Evolutionary conservation across 2,329 filamentous ascomycete species (phyloP).

Genomic region (Xylaria sp.): DNA sequence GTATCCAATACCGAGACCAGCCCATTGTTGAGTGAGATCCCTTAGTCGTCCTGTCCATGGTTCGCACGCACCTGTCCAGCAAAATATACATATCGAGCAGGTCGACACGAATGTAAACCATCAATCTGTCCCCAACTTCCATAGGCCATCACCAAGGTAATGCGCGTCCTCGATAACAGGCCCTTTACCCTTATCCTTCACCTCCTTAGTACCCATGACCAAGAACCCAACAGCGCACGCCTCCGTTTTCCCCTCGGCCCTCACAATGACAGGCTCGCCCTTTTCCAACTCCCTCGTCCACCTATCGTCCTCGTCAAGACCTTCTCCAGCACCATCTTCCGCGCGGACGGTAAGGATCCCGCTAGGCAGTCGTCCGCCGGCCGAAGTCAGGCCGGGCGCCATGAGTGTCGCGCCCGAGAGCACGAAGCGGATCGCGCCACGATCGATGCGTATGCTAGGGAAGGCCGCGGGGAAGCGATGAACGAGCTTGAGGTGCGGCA

Average conservation of each 20-base stretch:
- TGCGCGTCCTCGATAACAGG: conserved; percentile 94
- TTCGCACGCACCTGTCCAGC: neutral
- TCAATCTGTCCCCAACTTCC: conserved; percentile 68
- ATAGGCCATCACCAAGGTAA: conserved; percentile 93
- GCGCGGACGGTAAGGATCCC: conserved; percentile 44
- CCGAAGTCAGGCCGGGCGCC: conserved; percentile 90
- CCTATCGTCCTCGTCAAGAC: conserved; percentile 52
- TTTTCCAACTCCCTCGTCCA: conserved; percentile 77
- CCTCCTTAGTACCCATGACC: conserved; percentile 87
- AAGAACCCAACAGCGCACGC: conserved; percentile 88
- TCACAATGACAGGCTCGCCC: conserved; percentile 87
- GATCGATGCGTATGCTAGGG: conserved; percentile 87
- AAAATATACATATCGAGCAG: conserved; percentile 12
- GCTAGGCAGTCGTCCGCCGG: conserved; percentile 82
- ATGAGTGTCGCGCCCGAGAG: conserved; percentile 93
- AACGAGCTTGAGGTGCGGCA: conserved; percentile 89
- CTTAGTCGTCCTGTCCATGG: neutral
- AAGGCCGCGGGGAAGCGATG: conserved; percentile 91
- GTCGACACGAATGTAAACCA: neutral
- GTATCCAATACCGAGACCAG: neutral
- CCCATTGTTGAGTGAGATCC: neutral
- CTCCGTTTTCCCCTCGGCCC: conserved; percentile 92
- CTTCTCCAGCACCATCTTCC: conserved; percentile 46
- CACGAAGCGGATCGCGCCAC: conserved; percentile 96
- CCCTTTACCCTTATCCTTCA: conserved; percentile 94